These are phyloP conservation scores for Daldinia vernicosa DNA, from an alignment of 495 filamentous ascomycete species.

Conservation along the genomic window DNA sequence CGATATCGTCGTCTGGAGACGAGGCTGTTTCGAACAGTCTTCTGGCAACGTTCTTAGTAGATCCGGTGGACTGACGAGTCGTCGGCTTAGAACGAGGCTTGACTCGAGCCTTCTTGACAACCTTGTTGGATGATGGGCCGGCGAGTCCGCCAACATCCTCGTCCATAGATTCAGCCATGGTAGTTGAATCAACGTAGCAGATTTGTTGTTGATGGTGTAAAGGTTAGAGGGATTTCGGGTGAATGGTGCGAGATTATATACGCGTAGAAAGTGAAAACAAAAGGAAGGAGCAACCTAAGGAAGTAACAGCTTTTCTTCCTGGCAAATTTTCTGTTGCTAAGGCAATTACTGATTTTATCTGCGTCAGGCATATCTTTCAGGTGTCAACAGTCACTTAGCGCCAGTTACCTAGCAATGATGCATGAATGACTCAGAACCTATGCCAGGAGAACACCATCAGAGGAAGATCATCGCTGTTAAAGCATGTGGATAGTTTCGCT, in stretches of 20 bases:
- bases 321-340: background rate
- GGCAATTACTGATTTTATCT: background rate
- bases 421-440: background rate
- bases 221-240: background rate
- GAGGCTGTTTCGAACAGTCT: too few species aligned
- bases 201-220: too few species aligned
- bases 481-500: background rate
- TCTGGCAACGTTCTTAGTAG: too few species aligned
- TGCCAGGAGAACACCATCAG: background rate
- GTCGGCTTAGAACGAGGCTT: too few species aligned
- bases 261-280: background rate
- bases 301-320: background rate
- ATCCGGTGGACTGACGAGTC: too few species aligned
- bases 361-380: background rate
- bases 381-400: background rate
- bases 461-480: background rate
- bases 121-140: too few species aligned
- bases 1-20: too few species aligned
- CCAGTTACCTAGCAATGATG: background rate
- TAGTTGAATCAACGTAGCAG: too few species aligned
- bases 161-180: too few species aligned
- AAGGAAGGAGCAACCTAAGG: background rate
- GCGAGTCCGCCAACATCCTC: too few species aligned
- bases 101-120: too few species aligned
- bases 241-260: background rate